phyloP scores from a whole-genome alignment of 495 filamentous ascomycete species.

The Cairneyella variabilis region DNA sequence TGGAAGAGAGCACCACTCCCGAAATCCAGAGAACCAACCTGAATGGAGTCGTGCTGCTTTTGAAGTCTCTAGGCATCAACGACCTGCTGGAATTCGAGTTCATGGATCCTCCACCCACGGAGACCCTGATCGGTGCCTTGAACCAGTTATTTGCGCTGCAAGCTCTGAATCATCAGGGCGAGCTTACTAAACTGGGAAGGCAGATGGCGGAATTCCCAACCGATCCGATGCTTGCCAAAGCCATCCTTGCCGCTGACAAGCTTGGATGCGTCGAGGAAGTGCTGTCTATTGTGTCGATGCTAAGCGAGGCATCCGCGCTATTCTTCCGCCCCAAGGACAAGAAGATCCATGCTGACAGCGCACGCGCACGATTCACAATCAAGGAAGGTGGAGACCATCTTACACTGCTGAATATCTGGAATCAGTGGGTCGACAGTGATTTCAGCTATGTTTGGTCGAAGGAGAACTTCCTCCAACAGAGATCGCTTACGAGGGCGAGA shows the following conservation, averaged over 20 bases:
- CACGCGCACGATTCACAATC: conserved; percentile 85
- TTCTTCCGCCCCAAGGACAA: conserved; percentile 98
- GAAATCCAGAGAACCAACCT: conserved; percentile 94
- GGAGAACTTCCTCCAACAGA: conserved; percentile 93
- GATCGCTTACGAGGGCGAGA: conserved; percentile 77
- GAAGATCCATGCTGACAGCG: conserved; percentile 91
- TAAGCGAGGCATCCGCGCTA: conserved; percentile 80
- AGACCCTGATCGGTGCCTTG: conserved; percentile 84
- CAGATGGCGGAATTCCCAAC: conserved; percentile 98
- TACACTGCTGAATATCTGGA: conserved; percentile 92
- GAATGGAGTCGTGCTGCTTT: conserved; percentile 74
- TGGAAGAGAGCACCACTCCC: conserved; percentile 88
- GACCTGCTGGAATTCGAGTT: conserved; percentile 94
- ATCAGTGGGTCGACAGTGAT: conserved; percentile 93
- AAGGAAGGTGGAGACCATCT: conserved; percentile 92
- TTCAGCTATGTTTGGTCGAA: conserved; percentile 85
- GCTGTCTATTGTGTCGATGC: conserved; percentile 90
- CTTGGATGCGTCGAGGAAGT: conserved; percentile 93
- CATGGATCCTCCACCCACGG: conserved; percentile 89
- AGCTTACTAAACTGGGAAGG: conserved; percentile 85
- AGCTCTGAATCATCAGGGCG: conserved; percentile 83
- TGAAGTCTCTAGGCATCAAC: conserved; percentile 92
- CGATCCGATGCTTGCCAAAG: conserved; percentile 88
- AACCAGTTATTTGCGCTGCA: conserved; percentile 92
- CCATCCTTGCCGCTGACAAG: conserved; percentile 83